Conservation (phyloP, 345 rosid genomes). For the Salix dunnii region DNA sequence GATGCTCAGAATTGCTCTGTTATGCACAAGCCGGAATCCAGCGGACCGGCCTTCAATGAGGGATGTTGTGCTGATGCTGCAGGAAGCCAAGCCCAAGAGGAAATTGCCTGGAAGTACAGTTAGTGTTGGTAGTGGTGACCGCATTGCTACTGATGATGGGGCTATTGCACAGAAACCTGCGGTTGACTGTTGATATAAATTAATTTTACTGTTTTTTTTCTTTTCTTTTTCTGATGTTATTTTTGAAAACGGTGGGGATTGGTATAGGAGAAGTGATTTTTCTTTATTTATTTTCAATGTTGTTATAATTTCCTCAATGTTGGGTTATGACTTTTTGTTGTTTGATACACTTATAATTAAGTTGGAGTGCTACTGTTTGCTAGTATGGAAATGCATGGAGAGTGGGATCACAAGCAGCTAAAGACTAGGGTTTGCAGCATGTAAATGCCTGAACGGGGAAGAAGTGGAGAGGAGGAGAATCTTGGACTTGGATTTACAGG, state of each 20-base stretch:
- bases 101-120: constrained; percentile 41
- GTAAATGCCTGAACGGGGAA: neutral
- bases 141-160: constrained; percentile 17
- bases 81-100: constrained; percentile 89
- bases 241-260: constrained; percentile 36
- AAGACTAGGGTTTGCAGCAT: neutral
- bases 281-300: constrained; percentile 16
- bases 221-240: constrained; percentile 1
- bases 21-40: constrained; percentile 78
- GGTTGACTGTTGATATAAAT: constrained; percentile 48
- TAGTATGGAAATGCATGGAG: neutral
- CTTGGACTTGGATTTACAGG: too few species aligned
- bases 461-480: too few species aligned
- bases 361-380: neutral
- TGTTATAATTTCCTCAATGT: neutral
- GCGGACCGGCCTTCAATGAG: constrained; percentile 95
- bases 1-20: constrained; percentile 72
- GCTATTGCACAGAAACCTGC: constrained; percentile 40
- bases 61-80: constrained; percentile 87
- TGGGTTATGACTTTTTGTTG: neutral
- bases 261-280: constrained; percentile 50
- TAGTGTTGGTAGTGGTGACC: constrained; percentile 9
- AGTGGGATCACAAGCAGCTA: neutral
- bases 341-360: neutral
- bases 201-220: constrained; percentile 19